These are phyloP conservation scores for Hamamelis virginiana DNA, from an alignment of 164 flowering plant species.

Conservation along the genomic window DNA sequence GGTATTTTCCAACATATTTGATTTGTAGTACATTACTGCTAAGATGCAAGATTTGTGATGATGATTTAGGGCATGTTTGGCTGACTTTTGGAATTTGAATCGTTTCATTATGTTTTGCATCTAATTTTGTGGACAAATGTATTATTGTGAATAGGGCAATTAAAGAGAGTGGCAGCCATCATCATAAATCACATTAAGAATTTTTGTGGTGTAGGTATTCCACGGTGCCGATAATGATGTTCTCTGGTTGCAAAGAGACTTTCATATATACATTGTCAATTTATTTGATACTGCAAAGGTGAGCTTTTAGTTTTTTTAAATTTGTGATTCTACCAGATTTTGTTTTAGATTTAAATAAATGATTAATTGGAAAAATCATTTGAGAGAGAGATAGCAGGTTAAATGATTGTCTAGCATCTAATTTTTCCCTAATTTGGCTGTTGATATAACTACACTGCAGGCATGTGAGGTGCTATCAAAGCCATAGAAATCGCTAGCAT, in stretches of 20 bases:
- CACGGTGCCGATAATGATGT: slow-evolving; percentile 98
- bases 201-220: slow-evolving; percentile 58
- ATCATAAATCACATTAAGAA: no score
- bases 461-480: slow-evolving; percentile 87
- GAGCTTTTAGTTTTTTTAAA: slow-evolving; percentile 5
- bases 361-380: background rate
- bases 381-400: no score
- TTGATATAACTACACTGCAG: slow-evolving; percentile 39
- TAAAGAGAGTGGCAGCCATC: no score
- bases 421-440: slow-evolving; percentile 7
- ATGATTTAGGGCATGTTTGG: no score
- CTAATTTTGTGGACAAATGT: no score
- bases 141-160: no score
- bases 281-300: slow-evolving; percentile 97
- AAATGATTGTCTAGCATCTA: background rate
- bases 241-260: slow-evolving; percentile 94
- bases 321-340: background rate
- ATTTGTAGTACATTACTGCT: no score
- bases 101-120: no score
- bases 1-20: no score
- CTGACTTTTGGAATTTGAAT: no score
- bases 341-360: no score
- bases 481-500: slow-evolving; percentile 88
- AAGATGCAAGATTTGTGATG: no score
- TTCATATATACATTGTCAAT: slow-evolving; percentile 91